These are phyloP conservation scores for Rugosomyces carneus DNA, from an alignment of 1,284 basidiomycete genomes.

Conservation along the genomic window DNA sequence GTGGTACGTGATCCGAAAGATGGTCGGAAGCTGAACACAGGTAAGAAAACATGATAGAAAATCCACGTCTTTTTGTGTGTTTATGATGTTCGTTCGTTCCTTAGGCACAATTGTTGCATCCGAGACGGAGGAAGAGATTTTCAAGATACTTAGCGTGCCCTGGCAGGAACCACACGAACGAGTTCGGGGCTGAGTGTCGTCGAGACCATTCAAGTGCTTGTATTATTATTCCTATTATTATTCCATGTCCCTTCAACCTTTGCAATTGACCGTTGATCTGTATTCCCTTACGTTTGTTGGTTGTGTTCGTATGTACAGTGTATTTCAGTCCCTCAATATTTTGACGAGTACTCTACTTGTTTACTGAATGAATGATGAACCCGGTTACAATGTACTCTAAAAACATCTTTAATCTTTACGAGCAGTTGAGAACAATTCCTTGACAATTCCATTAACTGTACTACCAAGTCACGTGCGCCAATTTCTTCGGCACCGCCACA, in stretches of 20 bases:
- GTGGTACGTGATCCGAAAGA: slow-evolving; percentile 68
- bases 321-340: too few relatives aligned
- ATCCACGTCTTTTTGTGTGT: background rate
- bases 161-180: slow-evolving; percentile 78
- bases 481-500: background rate
- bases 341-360: too few relatives aligned
- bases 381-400: too few relatives aligned
- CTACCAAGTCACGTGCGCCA: background rate
- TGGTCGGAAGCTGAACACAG: slow-evolving; percentile 56
- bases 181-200: slow-evolving; percentile 37
- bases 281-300: too few relatives aligned
- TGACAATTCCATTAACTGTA: too few relatives aligned
- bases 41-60: slow-evolving; percentile 34
- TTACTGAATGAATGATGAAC: too few relatives aligned
- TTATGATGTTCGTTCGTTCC: background rate
- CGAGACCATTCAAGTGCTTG: background rate
- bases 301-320: too few relatives aligned
- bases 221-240: background rate
- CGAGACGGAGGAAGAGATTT: slow-evolving; percentile 81
- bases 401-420: too few relatives aligned
- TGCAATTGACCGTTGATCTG: too few relatives aligned
- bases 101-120: slow-evolving; percentile 74
- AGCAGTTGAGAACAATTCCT: too few relatives aligned
- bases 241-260: too few relatives aligned
- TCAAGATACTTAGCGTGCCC: slow-evolving; percentile 65